Evolutionary conservation across 768 basidiomycete species (phyloP).

Genomic region (Butyriboletus loyo): DNA sequence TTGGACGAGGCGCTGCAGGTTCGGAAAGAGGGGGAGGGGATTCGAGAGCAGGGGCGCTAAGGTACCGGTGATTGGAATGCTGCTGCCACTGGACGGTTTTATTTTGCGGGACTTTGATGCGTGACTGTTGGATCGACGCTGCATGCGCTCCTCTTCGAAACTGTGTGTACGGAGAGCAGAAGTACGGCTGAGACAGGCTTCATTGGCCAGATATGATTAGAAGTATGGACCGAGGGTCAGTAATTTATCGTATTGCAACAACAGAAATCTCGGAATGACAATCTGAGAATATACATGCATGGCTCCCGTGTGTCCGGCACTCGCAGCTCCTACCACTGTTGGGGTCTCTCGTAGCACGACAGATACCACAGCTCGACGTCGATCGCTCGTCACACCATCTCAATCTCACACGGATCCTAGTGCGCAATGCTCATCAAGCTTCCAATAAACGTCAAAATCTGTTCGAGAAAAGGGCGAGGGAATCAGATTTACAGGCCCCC

Average conservation of each 20-base stretch:
- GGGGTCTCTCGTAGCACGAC: not conserved
- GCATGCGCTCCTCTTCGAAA: too few relatives aligned
- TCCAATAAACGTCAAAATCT: conserved; percentile 96
- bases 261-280: not conserved
- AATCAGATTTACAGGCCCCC: not conserved
- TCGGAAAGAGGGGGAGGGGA: not conserved
- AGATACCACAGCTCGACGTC: not conserved
- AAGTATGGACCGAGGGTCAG: not conserved
- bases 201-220: not conserved
- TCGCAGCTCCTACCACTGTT: not conserved
- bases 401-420: not conserved
- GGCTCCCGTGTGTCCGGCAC: not conserved
- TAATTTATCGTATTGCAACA: not conserved
- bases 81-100: not conserved
- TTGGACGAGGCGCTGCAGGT: conserved; percentile 26
- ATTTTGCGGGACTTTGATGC: not conserved
- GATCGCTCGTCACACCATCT: not conserved
- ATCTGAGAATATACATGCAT: not conserved
- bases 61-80: not conserved
- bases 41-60: not conserved
- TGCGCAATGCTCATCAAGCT: conserved; percentile 78
- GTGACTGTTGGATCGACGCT: not conserved
- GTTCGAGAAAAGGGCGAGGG: not conserved
- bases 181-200: not conserved
- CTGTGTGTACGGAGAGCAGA: too few relatives aligned